Conservation (phyloP, 2,329 filamentous ascomycete genomes). For the Exophiala viscosa region DNA sequence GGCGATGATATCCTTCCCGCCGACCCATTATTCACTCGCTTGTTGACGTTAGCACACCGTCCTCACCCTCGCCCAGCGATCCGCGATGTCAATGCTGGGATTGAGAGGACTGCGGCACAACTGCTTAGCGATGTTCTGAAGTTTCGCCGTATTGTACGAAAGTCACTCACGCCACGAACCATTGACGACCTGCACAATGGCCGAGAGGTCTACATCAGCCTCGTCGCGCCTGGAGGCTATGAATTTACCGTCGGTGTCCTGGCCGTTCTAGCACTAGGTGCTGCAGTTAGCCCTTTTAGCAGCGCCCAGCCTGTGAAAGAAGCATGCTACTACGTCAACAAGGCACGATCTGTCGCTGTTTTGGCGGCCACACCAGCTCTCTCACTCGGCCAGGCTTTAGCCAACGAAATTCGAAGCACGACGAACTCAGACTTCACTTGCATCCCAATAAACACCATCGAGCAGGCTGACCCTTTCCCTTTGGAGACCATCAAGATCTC, state of each 20-base stretch:
- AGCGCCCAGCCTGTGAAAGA: slow-evolving; percentile 32
- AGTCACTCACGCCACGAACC: slow-evolving; percentile 17
- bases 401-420: slow-evolving; percentile 20
- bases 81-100: slow-evolving; percentile 32
- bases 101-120: slow-evolving; percentile 35
- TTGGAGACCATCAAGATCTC: slow-evolving; percentile 30
- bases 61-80: slow-evolving; percentile 29
- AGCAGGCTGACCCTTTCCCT: slow-evolving; percentile 13
- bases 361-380: slow-evolving; percentile 23
- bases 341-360: slow-evolving; percentile 25
- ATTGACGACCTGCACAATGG: slow-evolving; percentile 28
- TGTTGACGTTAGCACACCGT: slow-evolving; percentile 33
- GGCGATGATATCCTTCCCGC: slow-evolving; percentile 34
- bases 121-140: slow-evolving; percentile 33
- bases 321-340: slow-evolving; percentile 33
- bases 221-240: slow-evolving; percentile 36
- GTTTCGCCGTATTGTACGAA: slow-evolving; percentile 29
- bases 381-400: slow-evolving; percentile 21
- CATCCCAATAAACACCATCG: slow-evolving; percentile 30
- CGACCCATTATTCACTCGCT: slow-evolving; percentile 33
- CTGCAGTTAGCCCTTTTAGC: slow-evolving; percentile 36
- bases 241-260: slow-evolving; percentile 37
- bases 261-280: slow-evolving; percentile 34
- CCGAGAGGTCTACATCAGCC: slow-evolving; percentile 34
- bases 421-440: slow-evolving; percentile 24